Base-by-base conservation (phyloP, 2,329 filamentous ascomycete genomes). In the Paramyrothecium sp. region DNA sequence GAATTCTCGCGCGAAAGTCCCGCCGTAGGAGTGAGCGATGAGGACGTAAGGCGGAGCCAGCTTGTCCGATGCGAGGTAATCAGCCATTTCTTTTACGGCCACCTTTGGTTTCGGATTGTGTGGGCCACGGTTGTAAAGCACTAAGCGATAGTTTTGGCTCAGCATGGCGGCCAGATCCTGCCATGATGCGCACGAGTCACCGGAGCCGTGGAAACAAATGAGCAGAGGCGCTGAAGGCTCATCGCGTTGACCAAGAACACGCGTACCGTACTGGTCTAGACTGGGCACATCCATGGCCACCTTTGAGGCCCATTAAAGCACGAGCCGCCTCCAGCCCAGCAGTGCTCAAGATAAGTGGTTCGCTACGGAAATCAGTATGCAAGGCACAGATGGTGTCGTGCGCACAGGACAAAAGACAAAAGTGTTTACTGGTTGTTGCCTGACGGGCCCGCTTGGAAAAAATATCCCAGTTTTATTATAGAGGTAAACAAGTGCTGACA, bases 171-270 rank as follows among this genome's bases (percentile, higher is more conserved):
- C 53, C 16, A 65, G 16, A 5, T 54, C 41, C 3, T 23, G 26
- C 63, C 63, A 65, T 1, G 63, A 65, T 1, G 54, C 17, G 4
- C 63, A 65, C 1, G 63, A 65, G 41, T 57, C 59, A 3, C 60
- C 63, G 3, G 63, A 65, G 17, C 63, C 63, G 3, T 65, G 63
- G 26, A 65, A 65, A 16, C 56, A 65, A 7, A 65, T 56, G 16
- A 65, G 44, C 38, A 58, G 41, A n/a, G 63, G 63, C 16, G 47
- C 16, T 19, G 38, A 3, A 44, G 13, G 38, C 5, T 16, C 13
- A 16, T 44, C 38, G 13, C 13, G n/a, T 17, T 4, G 38, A 19
- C 38, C 38, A 44, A 44, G 7, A 44, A 44, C 13, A 7, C 13
- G 38, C 5, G 38, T 30, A 30, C 26, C 26, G 10, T 30, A 5